phyloP scores from a whole-genome alignment of 148 eudicot genomes.

The Rhododendron henanense region DNA sequence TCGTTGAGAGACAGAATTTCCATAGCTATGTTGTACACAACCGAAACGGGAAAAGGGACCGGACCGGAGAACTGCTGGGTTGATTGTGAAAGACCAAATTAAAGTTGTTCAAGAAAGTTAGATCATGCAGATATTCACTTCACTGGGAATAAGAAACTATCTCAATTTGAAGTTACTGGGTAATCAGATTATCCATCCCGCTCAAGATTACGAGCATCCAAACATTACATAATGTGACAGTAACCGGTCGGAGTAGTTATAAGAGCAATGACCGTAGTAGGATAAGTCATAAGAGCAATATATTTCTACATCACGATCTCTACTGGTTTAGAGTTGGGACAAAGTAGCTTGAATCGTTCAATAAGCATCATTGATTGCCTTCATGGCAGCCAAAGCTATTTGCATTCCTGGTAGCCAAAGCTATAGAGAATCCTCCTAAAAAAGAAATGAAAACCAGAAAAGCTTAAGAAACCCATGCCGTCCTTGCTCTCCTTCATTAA shows the following conservation, averaged over 20 bases:
- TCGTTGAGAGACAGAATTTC: slow-evolving; percentile 35
- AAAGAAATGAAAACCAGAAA: not conserved
- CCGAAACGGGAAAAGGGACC: slow-evolving; percentile 32
- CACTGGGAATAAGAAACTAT: slow-evolving; percentile 16
- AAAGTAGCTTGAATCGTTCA: not conserved
- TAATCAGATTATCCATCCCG: not conserved
- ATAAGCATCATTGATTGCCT: not conserved
- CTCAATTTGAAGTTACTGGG: not conserved
- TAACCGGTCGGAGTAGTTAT: not conserved
- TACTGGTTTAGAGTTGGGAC: not conserved
- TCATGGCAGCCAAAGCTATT: not conserved
- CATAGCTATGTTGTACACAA: slow-evolving; percentile 31
- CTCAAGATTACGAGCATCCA: no score
- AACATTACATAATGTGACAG: not conserved
- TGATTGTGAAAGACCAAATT: slow-evolving; percentile 16
- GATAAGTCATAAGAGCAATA: not conserved
- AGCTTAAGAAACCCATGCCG: not conserved
- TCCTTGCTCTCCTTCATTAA: not conserved
- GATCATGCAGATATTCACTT: slow-evolving; percentile 28
- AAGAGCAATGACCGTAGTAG: not conserved
- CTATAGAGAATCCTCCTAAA: not conserved
- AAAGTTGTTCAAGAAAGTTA: slow-evolving; percentile 24
- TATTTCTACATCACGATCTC: not conserved
- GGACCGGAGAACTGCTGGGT: slow-evolving; percentile 32
- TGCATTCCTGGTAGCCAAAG: not conserved